Conservation (phyloP, 352 stramenopile genomes). For the Pythium vanterpoolii region DNA sequence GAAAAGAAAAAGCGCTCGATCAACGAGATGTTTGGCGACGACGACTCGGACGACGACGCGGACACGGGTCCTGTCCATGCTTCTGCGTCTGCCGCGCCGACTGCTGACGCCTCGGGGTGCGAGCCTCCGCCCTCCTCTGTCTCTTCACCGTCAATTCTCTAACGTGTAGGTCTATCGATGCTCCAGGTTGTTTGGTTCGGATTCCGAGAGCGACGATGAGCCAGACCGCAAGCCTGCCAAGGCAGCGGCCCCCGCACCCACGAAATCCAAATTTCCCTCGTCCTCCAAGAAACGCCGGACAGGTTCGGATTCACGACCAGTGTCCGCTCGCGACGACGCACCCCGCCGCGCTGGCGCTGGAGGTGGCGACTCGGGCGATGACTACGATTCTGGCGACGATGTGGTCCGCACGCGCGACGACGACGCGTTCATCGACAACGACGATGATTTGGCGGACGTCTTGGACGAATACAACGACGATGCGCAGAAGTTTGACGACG, state of each 20-base stretch:
- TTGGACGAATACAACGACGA: slow-evolving; percentile 81
- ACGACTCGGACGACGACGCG: slow-evolving; percentile 71
- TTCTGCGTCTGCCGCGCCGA: slow-evolving; percentile 40
- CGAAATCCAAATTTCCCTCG: slow-evolving; percentile 39
- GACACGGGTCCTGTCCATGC: slow-evolving; percentile 45
- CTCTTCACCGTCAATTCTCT: neutral
- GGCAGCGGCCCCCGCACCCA: slow-evolving; percentile 32
- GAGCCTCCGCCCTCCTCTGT: neutral
- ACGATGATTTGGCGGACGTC: slow-evolving; percentile 82
- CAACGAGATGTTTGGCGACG: slow-evolving; percentile 87
- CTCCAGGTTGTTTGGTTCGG: slow-evolving; percentile 75
- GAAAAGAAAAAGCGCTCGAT: slow-evolving; percentile 84
- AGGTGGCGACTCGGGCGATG: slow-evolving; percentile 43
- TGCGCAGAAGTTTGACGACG: slow-evolving; percentile 69
- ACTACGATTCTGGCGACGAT: slow-evolving; percentile 86
- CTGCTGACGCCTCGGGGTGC: slow-evolving; percentile 70
- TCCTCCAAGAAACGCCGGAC: slow-evolving; percentile 18
- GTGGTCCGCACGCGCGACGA: slow-evolving; percentile 70
- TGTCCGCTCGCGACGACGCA: no score
- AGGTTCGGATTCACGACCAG: no score
- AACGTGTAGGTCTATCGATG: neutral
- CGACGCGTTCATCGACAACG: slow-evolving; percentile 86
- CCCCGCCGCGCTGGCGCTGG: neutral
- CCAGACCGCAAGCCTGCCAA: slow-evolving; percentile 50
- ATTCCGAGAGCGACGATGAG: slow-evolving; percentile 84